Conservation (phyloP, 345 rosid species). For the Clausena lansium region DNA sequence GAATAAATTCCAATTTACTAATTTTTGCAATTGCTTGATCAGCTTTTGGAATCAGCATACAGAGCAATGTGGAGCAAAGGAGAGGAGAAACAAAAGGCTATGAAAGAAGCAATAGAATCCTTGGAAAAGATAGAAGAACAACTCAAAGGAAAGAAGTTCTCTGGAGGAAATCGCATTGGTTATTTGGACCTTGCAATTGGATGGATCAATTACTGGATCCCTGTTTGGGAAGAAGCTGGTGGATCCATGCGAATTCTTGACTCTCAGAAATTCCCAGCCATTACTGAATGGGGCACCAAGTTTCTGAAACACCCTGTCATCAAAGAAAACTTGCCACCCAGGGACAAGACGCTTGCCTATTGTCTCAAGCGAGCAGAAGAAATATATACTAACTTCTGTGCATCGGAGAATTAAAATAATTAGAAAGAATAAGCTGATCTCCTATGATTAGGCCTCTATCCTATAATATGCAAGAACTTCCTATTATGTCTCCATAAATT, state of each 20-base stretch:
- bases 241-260: slow-evolving; percentile 1
- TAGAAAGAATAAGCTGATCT: no score
- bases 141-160: slow-evolving; percentile 21
- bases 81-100: slow-evolving; percentile 25
- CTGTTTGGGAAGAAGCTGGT: slow-evolving; percentile 34
- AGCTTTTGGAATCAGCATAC: background rate
- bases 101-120: slow-evolving; percentile 14
- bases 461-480: no score
- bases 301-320: slow-evolving; percentile 26
- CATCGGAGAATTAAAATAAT: no score
- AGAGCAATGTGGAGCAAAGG: background rate
- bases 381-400: no score
- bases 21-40: background rate
- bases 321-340: slow-evolving; percentile 27
- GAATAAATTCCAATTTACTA: no score
- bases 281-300: slow-evolving; percentile 25
- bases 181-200: slow-evolving; percentile 33
- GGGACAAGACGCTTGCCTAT: slow-evolving; percentile 22
- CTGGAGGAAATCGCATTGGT: slow-evolving; percentile 33
- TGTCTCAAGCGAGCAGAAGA: slow-evolving; percentile 4
- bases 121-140: slow-evolving; percentile 30
- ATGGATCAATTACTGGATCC: slow-evolving; percentile 31
- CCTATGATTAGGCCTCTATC: no score
- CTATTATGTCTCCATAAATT: no score
- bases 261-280: slow-evolving; percentile 24